Conservation (phyloP, 305 asterid genomes). For the Nicotiana rustica region DNA sequence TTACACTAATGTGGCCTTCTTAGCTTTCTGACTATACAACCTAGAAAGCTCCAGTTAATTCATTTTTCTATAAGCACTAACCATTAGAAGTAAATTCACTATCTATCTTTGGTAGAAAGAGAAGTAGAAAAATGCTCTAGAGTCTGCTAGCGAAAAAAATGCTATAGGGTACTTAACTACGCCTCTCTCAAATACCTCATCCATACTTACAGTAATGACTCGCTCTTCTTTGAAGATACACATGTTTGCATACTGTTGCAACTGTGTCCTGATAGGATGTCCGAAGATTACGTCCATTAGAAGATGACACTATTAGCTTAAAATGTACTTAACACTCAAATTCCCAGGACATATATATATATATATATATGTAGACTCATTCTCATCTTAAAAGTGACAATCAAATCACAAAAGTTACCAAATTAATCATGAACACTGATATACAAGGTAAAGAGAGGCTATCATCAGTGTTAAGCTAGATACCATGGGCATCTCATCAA, state of each 20-base stretch:
- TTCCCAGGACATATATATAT: too few relatives aligned
- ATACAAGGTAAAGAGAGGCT: conserved; percentile 10
- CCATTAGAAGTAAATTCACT: conserved; percentile 11
- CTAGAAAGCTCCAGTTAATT: conserved; percentile 6
- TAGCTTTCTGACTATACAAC: conserved; percentile 2
- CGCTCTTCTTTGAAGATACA: conserved; percentile 17
- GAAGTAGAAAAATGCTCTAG: conserved; percentile 2
- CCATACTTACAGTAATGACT: conserved; percentile 4
- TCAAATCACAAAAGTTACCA: conserved; percentile 11
- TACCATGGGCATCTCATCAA: conserved; percentile 54
- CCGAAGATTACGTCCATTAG: neutral
- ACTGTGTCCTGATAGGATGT: neutral
- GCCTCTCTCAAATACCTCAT: conserved; percentile 9
- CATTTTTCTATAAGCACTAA: conserved; percentile 7
- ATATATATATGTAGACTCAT: neutral
- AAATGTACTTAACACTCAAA: neutral
- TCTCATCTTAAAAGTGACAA: conserved; percentile 19
- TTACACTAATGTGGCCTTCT: conserved; percentile 6
- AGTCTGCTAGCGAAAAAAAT: too few relatives aligned
- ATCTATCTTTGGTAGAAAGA: neutral
- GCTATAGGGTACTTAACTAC: neutral
- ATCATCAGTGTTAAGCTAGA: conserved; percentile 37
- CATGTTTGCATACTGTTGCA: neutral
- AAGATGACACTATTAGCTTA: neutral
- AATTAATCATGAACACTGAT: neutral